Base-by-base conservation (phyloP, 257 asterid species). In the Primulina eburnea region DNA sequence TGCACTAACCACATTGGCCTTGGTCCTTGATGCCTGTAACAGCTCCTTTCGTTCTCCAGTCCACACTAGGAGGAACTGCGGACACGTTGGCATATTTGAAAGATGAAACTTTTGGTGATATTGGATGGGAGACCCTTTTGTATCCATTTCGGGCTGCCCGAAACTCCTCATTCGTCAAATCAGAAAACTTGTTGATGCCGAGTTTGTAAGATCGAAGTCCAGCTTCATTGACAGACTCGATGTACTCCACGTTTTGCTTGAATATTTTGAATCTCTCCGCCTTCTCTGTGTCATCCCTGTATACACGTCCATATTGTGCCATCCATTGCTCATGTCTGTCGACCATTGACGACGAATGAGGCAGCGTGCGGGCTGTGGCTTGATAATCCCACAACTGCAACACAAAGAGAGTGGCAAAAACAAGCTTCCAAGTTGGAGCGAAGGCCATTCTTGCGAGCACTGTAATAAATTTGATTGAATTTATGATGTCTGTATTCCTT, bases 321-420 rank as follows among this genome's bases (percentile, higher is more conserved):
- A 67, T 60, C 74, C 74, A 74, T n/a, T 26, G 28, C 18, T 74
- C 74, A 43, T 67, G 68, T 62, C 26, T 74, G 58, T 74, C 29
- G 9, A 50, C 33, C 60, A 67, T 52, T 17, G 68, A 50, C 4
- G 57, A 50, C 57, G 57, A 17, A 50, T 5, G 57, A 50, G 21
- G 57, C 57, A 50, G 8, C 21, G 21, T 16, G 20, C 57, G 57
- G 0, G 57, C 53, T 0, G 53, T 43, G n/a, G 18, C 57, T 16
- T 50, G 57, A 50, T 50, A 50, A 6, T 0, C 20, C 7, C 20
- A 50, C 20, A 50, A 17, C 57, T 50, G 20, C 20, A 16, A 0
- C 57, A 50, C 5, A 5, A 50, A 17, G 20, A 50, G 57, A 50
- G 57, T 5, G 20, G 57, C 8, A 17, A 50, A 17, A 50, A 5